phyloP scores from a whole-genome alignment of 768 basidiomycete genomes.

The Pulveroboletus sp. region DNA sequence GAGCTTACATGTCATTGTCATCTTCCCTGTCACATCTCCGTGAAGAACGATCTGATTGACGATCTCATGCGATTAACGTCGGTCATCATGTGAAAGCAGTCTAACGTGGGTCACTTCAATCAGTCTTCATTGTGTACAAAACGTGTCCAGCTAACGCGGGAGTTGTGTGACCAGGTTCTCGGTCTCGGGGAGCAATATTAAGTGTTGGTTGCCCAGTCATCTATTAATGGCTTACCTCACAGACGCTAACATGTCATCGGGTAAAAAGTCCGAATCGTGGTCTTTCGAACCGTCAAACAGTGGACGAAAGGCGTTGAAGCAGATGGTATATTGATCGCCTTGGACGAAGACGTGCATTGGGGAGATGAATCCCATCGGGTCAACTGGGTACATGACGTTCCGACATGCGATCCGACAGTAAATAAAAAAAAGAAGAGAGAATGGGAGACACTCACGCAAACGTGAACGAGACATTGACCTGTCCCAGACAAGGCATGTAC shows the following conservation, averaged over 20 bases:
- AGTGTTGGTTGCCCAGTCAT: too few species aligned
- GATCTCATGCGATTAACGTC: too few species aligned
- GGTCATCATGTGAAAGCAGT: too few species aligned
- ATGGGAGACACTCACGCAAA: slow-evolving; percentile 8
- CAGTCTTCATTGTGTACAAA: too few species aligned
- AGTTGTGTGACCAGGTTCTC: too few species aligned
- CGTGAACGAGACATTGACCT: slow-evolving; percentile 28
- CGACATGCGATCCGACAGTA: slow-evolving; percentile 11
- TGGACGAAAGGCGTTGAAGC: slow-evolving; percentile 33
- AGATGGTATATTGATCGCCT: slow-evolving; percentile 37
- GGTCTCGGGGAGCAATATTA: too few species aligned
- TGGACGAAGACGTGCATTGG: slow-evolving; percentile 23
- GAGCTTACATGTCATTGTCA: too few species aligned
- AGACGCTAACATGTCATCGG: slow-evolving; percentile 45
- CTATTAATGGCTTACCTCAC: too few species aligned
- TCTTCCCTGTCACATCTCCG: too few species aligned
- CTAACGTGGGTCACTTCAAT: too few species aligned
- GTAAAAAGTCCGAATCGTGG: slow-evolving; percentile 36
- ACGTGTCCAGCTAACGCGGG: too few species aligned
- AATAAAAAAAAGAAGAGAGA: neutral
- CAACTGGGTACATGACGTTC: slow-evolving; percentile 34
- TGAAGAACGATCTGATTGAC: too few species aligned
- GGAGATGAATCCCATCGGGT: slow-evolving; percentile 42
- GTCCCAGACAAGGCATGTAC: slow-evolving; percentile 34
- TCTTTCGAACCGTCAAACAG: slow-evolving; percentile 23